phyloP scores from a whole-genome alignment of 345 rosid genomes.

The Nephelium lappaceum region DNA sequence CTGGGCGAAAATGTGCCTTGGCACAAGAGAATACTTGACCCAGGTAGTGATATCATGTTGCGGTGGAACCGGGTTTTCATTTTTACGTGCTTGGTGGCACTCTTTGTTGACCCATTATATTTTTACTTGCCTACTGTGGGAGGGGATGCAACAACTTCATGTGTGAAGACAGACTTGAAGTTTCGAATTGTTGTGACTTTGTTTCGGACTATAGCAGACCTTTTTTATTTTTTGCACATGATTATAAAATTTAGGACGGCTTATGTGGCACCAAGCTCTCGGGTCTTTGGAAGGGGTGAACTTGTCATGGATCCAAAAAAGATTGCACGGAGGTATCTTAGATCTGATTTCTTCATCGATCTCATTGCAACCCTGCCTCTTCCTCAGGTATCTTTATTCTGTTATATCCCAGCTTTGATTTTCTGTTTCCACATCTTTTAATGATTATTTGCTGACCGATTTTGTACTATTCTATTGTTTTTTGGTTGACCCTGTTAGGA shows the following conservation, averaged over 20 bases:
- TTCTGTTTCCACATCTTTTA: neutral
- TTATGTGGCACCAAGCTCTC: slow-evolving; percentile 77
- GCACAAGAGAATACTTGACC: slow-evolving; percentile 79
- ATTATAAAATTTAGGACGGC: slow-evolving; percentile 89
- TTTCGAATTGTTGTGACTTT: slow-evolving; percentile 67
- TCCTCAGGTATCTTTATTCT: slow-evolving; percentile 65
- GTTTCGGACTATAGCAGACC: slow-evolving; percentile 79
- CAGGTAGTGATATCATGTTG: slow-evolving; percentile 79
- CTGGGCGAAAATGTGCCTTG: slow-evolving; percentile 48
- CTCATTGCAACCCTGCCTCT: slow-evolving; percentile 88
- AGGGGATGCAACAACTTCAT: slow-evolving; percentile 36
- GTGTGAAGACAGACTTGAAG: slow-evolving; percentile 66
- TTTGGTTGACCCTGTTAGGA: neutral
- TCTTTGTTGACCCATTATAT: slow-evolving; percentile 84
- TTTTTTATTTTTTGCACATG: slow-evolving; percentile 81
- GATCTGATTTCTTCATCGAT: slow-evolving; percentile 82
- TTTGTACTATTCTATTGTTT: neutral
- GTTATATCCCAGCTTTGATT: neutral
- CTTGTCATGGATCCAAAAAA: slow-evolving; percentile 89
- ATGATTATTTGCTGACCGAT: neutral
- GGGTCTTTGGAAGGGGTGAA: slow-evolving; percentile 94
- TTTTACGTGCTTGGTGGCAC: slow-evolving; percentile 73
- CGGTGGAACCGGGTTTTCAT: slow-evolving; percentile 88
- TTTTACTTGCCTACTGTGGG: slow-evolving; percentile 74
- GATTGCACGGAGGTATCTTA: slow-evolving; percentile 70